Conservation (phyloP, 371 early-diverging fungal species). For the Haplosporangium sp. region DNA sequence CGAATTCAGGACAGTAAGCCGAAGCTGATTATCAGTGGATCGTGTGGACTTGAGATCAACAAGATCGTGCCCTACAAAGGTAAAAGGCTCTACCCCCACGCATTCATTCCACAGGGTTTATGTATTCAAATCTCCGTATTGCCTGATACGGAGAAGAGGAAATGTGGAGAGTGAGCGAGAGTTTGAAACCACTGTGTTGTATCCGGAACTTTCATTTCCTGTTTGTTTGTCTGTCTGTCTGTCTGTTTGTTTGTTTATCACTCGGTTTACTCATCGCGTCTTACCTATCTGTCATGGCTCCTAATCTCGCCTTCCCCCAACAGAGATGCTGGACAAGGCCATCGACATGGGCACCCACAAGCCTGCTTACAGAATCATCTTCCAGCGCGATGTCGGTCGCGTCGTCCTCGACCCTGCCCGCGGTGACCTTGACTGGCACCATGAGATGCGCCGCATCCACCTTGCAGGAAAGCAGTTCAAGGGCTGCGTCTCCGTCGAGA, state of each 20-base stretch:
- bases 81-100: slow-evolving; percentile 15
- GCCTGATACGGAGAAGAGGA: no score
- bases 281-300: not conserved
- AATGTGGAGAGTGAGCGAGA: no score
- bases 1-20: slow-evolving; percentile 84
- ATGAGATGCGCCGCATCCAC: slow-evolving; percentile 61
- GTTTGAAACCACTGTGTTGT: not conserved
- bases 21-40: slow-evolving; percentile 78
- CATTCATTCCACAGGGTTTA: not conserved
- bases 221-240: no score
- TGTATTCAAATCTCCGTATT: not conserved
- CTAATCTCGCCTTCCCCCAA: slow-evolving; percentile 1
- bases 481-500: slow-evolving; percentile 76
- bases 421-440: slow-evolving; percentile 73
- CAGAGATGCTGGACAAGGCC: slow-evolving; percentile 77
- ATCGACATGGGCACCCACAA: slow-evolving; percentile 63
- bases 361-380: slow-evolving; percentile 65
- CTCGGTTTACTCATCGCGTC: no score
- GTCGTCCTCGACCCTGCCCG: slow-evolving; percentile 60
- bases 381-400: slow-evolving; percentile 68
- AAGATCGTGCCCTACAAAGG: slow-evolving; percentile 74
- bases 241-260: slow-evolving; percentile 8
- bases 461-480: slow-evolving; percentile 50
- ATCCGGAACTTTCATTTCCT: no score
- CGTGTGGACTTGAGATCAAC: slow-evolving; percentile 83